These are phyloP conservation scores for Tuctoria greenei DNA, from an alignment of 176 grass and related monocot genomes.

Conservation along the genomic window DNA sequence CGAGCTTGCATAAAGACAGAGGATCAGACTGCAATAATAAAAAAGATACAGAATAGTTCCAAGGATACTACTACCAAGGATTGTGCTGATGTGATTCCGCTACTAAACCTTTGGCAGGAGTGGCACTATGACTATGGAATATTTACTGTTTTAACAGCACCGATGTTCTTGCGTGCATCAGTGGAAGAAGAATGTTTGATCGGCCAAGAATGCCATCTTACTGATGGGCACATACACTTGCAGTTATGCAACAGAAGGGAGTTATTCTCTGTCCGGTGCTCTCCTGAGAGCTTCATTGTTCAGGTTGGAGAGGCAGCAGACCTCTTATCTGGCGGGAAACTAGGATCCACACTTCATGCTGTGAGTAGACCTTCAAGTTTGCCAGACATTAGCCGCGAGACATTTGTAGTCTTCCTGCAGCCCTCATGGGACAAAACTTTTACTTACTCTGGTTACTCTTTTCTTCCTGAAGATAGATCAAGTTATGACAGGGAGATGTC, in stretches of 20 bases:
- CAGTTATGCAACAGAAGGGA: constrained; percentile 62
- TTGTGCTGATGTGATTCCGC: not conserved
- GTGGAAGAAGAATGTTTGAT: constrained; percentile 32
- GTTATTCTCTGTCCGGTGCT: constrained; percentile 63
- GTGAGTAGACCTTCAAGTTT: constrained; percentile 52
- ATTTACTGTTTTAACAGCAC: constrained; percentile 77
- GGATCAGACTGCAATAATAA: not conserved
- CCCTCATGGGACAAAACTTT: constrained; percentile 81
- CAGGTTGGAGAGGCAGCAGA: constrained; percentile 82
- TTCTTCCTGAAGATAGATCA: constrained; percentile 45
- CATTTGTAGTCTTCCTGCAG: constrained; percentile 84
- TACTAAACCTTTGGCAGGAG: constrained; percentile 77
- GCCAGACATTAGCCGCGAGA: constrained; percentile 67
- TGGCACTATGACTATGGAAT: constrained; percentile 97
- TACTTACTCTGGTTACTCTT: constrained; percentile 31
- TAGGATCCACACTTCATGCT: constrained; percentile 78
- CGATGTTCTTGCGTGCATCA: constrained; percentile 53
- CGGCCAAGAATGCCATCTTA: constrained; percentile 45
- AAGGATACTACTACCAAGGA: not conserved
- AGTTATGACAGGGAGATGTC: constrained; percentile 22
- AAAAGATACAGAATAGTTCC: not conserved
- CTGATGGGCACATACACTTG: constrained; percentile 56
- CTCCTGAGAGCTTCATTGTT: constrained; percentile 69
- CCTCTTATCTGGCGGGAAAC: constrained; percentile 70
- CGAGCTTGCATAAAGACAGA: not conserved